phyloP scores from a whole-genome alignment of 1,284 basidiomycete species.

The Ceratobasidium sp. region DNA sequence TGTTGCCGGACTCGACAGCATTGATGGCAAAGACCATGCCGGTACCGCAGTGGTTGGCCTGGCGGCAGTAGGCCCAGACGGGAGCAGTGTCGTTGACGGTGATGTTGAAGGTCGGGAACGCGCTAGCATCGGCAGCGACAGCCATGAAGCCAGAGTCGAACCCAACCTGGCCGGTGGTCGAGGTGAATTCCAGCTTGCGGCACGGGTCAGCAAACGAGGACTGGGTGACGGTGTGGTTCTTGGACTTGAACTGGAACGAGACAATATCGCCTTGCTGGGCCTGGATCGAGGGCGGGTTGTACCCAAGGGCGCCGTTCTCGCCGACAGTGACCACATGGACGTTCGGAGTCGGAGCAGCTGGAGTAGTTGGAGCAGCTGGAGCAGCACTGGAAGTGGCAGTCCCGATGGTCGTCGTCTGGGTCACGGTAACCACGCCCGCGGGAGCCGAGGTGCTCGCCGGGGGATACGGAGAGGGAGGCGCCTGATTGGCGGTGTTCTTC shows the following conservation, averaged over 20 bases:
- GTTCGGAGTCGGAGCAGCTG: conserved; percentile 47
- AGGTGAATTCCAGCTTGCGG: conserved; percentile 57
- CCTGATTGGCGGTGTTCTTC: conserved; percentile 42
- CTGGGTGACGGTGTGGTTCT: conserved; percentile 64
- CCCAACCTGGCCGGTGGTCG: conserved; percentile 59
- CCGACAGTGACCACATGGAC: conserved; percentile 64
- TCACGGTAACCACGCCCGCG: conserved; percentile 40
- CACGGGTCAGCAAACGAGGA: conserved; percentile 66
- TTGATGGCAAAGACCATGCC: conserved; percentile 48
- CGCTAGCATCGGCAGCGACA: conserved; percentile 56
- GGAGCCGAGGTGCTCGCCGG: conserved; percentile 47
- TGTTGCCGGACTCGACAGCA: conserved; percentile 41
- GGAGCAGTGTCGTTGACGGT: conserved; percentile 58
- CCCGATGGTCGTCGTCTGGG: conserved; percentile 51
- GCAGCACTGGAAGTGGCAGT: conserved; percentile 52
- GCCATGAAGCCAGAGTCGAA: conserved; percentile 69
- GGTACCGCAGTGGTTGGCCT: conserved; percentile 51
- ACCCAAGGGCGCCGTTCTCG: conserved; percentile 56
- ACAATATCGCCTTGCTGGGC: conserved; percentile 65
- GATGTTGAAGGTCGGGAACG: conserved; percentile 60
- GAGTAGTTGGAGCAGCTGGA: conserved; percentile 37
- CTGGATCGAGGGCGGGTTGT: conserved; percentile 63
- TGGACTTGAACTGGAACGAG: conserved; percentile 65
- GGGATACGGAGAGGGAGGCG: conserved; percentile 20
- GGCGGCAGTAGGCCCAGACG: conserved; percentile 61